These are phyloP conservation scores for Fusarium staphyleae DNA, from an alignment of 2,329 filamentous ascomycete species.

Conservation along the genomic window DNA sequence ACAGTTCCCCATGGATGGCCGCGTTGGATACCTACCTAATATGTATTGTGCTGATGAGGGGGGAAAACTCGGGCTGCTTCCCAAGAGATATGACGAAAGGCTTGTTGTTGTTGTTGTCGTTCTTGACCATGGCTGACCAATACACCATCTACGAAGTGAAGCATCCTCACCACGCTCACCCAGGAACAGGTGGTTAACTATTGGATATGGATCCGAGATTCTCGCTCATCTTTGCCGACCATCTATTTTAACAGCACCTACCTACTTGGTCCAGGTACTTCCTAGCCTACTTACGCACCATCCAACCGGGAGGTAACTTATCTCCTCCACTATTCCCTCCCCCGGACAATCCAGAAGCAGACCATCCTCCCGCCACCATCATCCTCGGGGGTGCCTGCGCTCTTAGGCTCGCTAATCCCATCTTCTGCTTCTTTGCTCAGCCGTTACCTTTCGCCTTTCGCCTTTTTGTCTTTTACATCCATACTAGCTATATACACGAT, in stretches of 20 bases:
- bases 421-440: conserved; percentile 1
- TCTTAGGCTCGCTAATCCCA: conserved; percentile 5
- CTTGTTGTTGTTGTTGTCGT: conserved; percentile 1
- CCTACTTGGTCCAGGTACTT: conserved; percentile 27
- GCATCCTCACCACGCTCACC: too few relatives aligned
- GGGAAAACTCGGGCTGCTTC: conserved; percentile 5
- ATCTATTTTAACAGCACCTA: conserved; percentile 22
- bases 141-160: background rate
- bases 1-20: background rate
- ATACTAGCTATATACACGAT: too few relatives aligned
- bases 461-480: background rate
- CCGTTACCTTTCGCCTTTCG: background rate
- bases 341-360: conserved; percentile 28
- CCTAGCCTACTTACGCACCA: conserved; percentile 13
- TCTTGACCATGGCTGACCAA: conserved; percentile 5
- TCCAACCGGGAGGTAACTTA: conserved; percentile 29
- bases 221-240: conserved; percentile 1
- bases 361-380: conserved; percentile 34
- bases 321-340: conserved; percentile 30
- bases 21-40: too few relatives aligned
- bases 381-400: conserved; percentile 15
- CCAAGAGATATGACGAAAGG: background rate
- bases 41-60: background rate
- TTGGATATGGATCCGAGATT: background rate
- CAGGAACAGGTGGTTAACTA: too few relatives aligned